These are phyloP conservation scores for Raffaelea arxii DNA, from an alignment of 2,329 filamentous ascomycete species.

Conservation along the genomic window DNA sequence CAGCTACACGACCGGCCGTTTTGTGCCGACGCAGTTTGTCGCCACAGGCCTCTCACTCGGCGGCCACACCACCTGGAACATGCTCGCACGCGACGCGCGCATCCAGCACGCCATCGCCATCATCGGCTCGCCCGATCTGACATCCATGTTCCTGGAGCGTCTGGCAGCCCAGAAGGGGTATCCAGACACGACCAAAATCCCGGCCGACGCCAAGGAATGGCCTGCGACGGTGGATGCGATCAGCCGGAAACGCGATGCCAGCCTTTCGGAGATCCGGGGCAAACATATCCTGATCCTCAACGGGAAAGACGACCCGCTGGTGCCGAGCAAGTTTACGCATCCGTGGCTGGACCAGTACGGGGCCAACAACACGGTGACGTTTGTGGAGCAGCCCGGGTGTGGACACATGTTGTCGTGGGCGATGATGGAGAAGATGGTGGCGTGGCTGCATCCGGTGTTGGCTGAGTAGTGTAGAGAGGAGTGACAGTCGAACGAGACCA, in stretches of 20 bases:
- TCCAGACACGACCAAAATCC: not conserved
- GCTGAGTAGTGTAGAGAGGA: too few species aligned
- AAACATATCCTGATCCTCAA: constrained; percentile 2
- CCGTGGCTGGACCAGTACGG: not conserved
- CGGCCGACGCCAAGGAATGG: not conserved
- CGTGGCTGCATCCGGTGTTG: too few species aligned
- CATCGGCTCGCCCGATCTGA: constrained; percentile 1
- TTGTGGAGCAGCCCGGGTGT: not conserved
- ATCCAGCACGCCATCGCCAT: not conserved
- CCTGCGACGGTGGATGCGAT: not conserved
- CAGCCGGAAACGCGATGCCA: not conserved
- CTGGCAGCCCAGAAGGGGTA: not conserved
- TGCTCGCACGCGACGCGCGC: not conserved
- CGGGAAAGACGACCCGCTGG: not conserved
- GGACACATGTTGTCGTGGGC: constrained; percentile 1
- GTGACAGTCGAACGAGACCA: too few species aligned
- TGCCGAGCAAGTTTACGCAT: not conserved
- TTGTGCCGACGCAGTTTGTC: not conserved
- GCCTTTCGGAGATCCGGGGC: not conserved
- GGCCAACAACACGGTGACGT: not conserved
- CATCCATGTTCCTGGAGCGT: not conserved
- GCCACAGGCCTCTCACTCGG: constrained; percentile 1
- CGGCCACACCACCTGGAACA: constrained; percentile 3
- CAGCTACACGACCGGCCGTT: not conserved
- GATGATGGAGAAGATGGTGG: not conserved